phyloP scores from a whole-genome alignment of 2,329 filamentous ascomycete species.

The Cladosporium sp. region DNA sequence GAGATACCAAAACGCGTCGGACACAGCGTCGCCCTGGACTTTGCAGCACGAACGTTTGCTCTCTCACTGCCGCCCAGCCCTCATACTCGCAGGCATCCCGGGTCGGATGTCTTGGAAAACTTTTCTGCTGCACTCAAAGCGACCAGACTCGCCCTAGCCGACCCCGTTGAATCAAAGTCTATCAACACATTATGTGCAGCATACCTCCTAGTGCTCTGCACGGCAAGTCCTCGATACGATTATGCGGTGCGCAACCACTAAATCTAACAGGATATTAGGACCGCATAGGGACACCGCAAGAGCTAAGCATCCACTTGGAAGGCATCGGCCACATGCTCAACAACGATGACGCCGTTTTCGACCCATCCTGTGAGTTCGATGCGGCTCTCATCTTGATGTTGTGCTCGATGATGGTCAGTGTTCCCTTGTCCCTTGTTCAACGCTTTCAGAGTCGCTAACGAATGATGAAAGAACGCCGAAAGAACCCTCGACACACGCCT shows the following conservation, averaged over 20 bases:
- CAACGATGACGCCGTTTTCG: neutral
- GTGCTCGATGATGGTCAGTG: conserved; percentile 12
- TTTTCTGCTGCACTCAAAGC: conserved; percentile 7
- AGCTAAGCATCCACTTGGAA: neutral
- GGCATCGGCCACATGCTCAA: conserved; percentile 10
- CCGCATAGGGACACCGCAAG: neutral
- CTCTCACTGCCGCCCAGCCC: conserved; percentile 4
- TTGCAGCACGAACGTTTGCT: conserved; percentile 11
- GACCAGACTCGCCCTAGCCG: neutral
- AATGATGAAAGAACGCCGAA: neutral
- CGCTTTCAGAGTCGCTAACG: neutral
- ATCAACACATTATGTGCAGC: conserved; percentile 9
- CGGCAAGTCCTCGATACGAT: neutral
- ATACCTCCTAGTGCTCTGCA: conserved; percentile 3
- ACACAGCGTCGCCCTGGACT: conserved; percentile 20
- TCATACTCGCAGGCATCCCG: conserved; percentile 1
- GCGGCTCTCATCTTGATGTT: neutral
- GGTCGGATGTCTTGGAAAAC: neutral
- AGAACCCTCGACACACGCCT: neutral
- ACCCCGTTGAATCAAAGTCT: neutral
- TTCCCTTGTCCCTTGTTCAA: neutral
- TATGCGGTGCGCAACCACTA: no score
- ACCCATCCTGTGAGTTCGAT: neutral
- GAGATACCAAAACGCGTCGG: conserved; percentile 19
- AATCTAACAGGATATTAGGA: neutral